These are phyloP conservation scores for Melampsora larici-populina DNA, from an alignment of 1,284 basidiomycete species.

Conservation along the genomic window DNA sequence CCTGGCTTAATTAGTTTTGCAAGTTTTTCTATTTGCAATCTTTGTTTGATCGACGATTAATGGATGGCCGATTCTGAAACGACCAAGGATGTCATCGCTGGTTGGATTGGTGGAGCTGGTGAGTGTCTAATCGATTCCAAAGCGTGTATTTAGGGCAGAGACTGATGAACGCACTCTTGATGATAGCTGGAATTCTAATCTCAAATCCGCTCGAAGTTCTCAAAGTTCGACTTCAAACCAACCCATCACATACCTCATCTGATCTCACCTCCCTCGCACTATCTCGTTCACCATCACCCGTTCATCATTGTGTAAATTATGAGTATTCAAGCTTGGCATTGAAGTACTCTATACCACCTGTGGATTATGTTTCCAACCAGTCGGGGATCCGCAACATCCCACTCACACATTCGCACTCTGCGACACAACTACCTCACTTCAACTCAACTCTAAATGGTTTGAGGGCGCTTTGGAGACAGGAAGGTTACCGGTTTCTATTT, in stretches of 20 bases:
- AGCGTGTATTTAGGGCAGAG: no score
- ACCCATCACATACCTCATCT: slow-evolving; percentile 37
- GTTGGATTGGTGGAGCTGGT: slow-evolving; percentile 42
- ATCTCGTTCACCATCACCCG: slow-evolving; percentile 34
- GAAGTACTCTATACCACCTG: slow-evolving; percentile 39
- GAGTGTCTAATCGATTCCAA: not conserved
- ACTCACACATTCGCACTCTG: not conserved
- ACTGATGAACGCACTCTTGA: no score
- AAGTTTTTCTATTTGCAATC: no score
- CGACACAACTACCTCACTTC: not conserved
- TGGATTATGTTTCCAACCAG: slow-evolving; percentile 6
- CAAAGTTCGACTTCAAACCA: slow-evolving; percentile 51
- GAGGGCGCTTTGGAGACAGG: slow-evolving; percentile 47
- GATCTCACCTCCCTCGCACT: slow-evolving; percentile 39
- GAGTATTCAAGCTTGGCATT: slow-evolving; percentile 33
- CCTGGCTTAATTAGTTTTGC: no score
- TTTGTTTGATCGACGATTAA: slow-evolving; percentile 14
- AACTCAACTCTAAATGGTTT: slow-evolving; percentile 44
- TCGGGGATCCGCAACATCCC: slow-evolving; percentile 11
- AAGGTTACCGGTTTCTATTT: slow-evolving; percentile 49
- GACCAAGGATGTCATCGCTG: slow-evolving; percentile 41
- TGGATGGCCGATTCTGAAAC: slow-evolving; percentile 43
- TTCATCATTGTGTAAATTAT: slow-evolving; percentile 15
- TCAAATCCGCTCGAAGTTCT: slow-evolving; percentile 48
- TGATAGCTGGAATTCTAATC: slow-evolving; percentile 48